Base-by-base conservation (phyloP, 169 alveolate genomes). In the Plasmodium ovale region DNA sequence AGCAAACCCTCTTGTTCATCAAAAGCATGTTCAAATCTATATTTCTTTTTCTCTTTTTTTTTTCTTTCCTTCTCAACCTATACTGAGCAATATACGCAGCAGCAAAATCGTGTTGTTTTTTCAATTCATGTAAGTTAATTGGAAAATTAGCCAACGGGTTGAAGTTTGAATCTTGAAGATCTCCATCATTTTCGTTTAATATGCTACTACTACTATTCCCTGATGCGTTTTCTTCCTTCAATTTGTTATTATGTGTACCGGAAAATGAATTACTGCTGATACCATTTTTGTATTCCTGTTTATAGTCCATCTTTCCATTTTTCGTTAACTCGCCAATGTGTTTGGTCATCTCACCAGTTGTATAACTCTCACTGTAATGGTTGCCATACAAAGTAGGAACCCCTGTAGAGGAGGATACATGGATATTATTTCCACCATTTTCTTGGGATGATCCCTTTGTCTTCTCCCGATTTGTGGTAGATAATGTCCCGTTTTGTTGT, bases 81-180 rank as follows among this genome's bases (percentile, higher is more conserved):
- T 79, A 79, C n/a, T 65, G 64, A n/a, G 89, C 77, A 53, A 79
- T 79, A 59, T 79, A 79, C 9, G 89, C 70, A 2, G 71, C 54
- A 14, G 89, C 89, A 65, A 64, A 79, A 64, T 79, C 89, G 31
- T 79, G 89, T 39, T 79, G 84, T 37, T 60, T 65, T 51, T 79
- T 64, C 35, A 79, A 12, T 56, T 79, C 89, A 7, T 33, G 27
- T 16, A 79, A 33, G 53, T 79, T 79, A 10, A 79, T 47, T 0
- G 89, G 47, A 29, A 49, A 64, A 7, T 64, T 64, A 35, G 65
- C 65, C 21, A 79, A 58, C 9, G 89, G 89, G 65, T 79, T 79
- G 29, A 64, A 79, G 60, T 29, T 10, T 12, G 10, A 27, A 19
- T 74, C 74, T 21, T 74, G 54, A 7, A 74, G 44, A 29, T 31